Conservation (phyloP, 192 early-diverging fungal genomes). For the Umbelopsis isabellina region DNA sequence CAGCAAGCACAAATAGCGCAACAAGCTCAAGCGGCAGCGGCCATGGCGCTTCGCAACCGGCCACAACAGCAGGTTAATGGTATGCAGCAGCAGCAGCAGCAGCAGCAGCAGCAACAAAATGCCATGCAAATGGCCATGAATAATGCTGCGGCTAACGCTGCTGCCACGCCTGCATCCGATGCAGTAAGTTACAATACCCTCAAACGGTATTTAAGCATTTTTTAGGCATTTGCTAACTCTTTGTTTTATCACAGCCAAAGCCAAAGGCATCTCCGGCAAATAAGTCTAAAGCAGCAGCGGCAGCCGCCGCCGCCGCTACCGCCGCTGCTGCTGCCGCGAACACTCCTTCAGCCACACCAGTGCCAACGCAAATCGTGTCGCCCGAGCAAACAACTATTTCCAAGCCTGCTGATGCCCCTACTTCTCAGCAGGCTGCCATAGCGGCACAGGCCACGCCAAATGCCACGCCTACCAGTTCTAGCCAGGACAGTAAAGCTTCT, state of each 20-base stretch:
- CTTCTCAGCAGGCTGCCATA: neutral
- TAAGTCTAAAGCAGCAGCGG: neutral
- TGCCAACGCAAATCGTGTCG: neutral
- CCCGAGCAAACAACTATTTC: slow-evolving; percentile 1
- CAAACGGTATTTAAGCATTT: neutral
- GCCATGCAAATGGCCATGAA: too few relatives aligned
- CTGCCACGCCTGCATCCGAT: neutral
- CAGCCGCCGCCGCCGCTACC: too few relatives aligned
- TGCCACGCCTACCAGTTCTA: neutral
- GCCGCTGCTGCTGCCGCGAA: too few relatives aligned
- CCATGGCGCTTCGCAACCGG: slow-evolving; percentile 1
- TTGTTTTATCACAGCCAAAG: neutral
- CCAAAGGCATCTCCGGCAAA: slow-evolving; percentile 14
- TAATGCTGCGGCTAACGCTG: neutral
- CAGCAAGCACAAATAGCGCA: neutral
- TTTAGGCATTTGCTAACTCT: neutral
- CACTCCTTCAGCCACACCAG: neutral
- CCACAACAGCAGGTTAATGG: slow-evolving; percentile 1
- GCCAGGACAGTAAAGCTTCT: neutral
- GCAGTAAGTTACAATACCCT: neutral
- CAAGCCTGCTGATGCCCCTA: neutral
- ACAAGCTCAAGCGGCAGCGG: neutral
- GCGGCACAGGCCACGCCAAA: neutral
- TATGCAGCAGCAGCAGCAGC: neutral
- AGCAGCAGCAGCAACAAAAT: too few relatives aligned